These are phyloP conservation scores for Neurospora terricola DNA, from an alignment of 495 filamentous ascomycete genomes.

Conservation along the genomic window DNA sequence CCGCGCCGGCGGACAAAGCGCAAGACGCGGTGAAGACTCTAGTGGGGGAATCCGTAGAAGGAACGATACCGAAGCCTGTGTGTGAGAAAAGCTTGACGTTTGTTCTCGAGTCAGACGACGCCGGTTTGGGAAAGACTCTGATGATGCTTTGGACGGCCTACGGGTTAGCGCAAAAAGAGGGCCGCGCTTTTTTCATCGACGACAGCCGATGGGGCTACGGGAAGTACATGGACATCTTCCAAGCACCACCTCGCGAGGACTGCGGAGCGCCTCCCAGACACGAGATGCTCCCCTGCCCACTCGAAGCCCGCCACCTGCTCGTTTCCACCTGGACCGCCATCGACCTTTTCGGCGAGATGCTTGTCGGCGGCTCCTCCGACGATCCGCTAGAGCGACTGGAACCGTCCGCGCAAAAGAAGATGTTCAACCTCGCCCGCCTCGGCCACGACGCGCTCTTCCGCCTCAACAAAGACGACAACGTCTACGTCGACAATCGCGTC, in stretches of 20 bases:
- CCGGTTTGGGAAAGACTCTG: constrained; percentile 57
- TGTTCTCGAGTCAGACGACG: constrained; percentile 54
- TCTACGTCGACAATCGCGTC: constrained; percentile 43
- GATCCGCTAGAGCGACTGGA: constrained; percentile 32
- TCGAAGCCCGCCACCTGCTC: constrained; percentile 54
- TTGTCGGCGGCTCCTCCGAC: constrained; percentile 41
- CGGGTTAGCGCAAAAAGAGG: constrained; percentile 59
- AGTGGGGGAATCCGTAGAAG: constrained; percentile 26
- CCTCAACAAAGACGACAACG: constrained; percentile 44
- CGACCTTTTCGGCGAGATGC: constrained; percentile 43
- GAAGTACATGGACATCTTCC: constrained; percentile 54
- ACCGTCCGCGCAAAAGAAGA: constrained; percentile 23
- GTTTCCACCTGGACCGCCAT: constrained; percentile 52
- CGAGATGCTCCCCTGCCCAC: constrained; percentile 62
- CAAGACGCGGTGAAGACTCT: constrained; percentile 17
- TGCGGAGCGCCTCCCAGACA: constrained; percentile 53
- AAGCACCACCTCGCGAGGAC: constrained; percentile 42
- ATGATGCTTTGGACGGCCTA: constrained; percentile 70
- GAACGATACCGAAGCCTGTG: constrained; percentile 28
- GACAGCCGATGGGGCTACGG: constrained; percentile 72
- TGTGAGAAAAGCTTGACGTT: constrained; percentile 62
- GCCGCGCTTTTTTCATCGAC: constrained; percentile 63
- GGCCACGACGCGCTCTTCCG: constrained; percentile 60
- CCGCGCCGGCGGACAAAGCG: constrained; percentile 11
- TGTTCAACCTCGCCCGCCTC: constrained; percentile 49